These are phyloP conservation scores for Nectriaceae sp. DNA, from an alignment of 2,329 filamentous ascomycete genomes.

Conservation along the genomic window DNA sequence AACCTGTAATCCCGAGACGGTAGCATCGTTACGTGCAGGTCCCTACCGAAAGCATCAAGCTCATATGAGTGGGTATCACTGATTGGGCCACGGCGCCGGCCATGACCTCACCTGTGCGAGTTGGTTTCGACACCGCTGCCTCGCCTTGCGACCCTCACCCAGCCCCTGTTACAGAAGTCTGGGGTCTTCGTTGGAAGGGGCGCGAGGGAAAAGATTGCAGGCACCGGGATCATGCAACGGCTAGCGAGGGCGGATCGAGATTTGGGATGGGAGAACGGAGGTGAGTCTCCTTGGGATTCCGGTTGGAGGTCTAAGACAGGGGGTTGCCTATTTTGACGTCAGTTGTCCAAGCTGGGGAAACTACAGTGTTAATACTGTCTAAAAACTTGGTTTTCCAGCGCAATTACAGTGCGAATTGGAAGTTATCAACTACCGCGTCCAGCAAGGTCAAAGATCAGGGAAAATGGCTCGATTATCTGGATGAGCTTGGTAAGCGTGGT, in stretches of 20 bases:
- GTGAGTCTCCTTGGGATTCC: not conserved
- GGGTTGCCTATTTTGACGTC: not conserved
- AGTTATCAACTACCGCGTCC: not conserved
- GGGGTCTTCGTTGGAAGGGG: not conserved
- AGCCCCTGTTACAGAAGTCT: not conserved
- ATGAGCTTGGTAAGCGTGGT: too few relatives aligned
- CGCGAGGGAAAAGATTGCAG: not conserved
- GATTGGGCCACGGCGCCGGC: conserved; percentile 25
- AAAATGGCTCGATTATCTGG: too few relatives aligned
- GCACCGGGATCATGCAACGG: too few relatives aligned
- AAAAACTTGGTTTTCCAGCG: not conserved
- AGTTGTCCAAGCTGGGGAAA: not conserved
- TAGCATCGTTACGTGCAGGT: conserved; percentile 16
- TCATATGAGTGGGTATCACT: conserved; percentile 13
- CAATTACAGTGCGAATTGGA: not conserved
- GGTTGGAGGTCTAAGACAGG: not conserved
- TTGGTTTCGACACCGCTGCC: conserved; percentile 1
- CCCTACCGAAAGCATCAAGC: conserved; percentile 23
- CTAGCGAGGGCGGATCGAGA: not conserved
- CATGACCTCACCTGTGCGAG: conserved; percentile 28
- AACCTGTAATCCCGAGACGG: not conserved
- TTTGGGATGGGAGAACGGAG: not conserved
- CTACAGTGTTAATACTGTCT: not conserved
- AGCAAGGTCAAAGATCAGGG: not conserved
- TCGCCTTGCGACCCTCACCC: not conserved